phyloP scores from a whole-genome alignment of 164 flowering plant species.

The Stephania cephalantha region DNA sequence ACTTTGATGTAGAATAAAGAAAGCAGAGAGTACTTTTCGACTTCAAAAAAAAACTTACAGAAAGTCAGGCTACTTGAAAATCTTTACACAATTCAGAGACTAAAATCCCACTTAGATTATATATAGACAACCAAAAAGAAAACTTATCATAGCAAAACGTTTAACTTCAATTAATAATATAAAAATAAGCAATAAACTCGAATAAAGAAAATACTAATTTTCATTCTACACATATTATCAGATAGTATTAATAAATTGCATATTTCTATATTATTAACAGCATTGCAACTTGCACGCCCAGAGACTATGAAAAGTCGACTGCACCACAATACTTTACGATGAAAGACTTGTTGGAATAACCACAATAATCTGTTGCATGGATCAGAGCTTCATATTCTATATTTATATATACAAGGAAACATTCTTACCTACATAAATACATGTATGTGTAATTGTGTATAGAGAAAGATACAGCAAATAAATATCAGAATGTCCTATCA shows the following conservation, averaged over 20 bases:
- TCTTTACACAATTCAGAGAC: too few relatives aligned
- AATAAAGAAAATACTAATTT: not conserved
- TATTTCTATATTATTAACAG: not conserved
- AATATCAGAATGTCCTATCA: too few relatives aligned
- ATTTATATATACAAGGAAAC: not conserved
- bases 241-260: not conserved
- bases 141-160: too few relatives aligned
- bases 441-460: too few relatives aligned
- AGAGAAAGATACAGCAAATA: too few relatives aligned
- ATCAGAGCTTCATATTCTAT: not conserved
- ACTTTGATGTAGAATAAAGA: too few relatives aligned
- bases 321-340: not conserved
- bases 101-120: too few relatives aligned
- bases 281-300: not conserved
- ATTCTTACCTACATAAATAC: too few relatives aligned
- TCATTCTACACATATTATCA: not conserved
- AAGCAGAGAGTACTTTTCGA: too few relatives aligned
- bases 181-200: not conserved
- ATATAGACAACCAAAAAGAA: too few relatives aligned
- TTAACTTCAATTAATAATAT: not conserved
- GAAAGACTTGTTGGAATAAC: not conserved
- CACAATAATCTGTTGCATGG: not conserved
- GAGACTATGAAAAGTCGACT: not conserved
- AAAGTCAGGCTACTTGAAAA: too few relatives aligned
- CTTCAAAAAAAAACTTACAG: too few relatives aligned